Evolutionary conservation across 352 stramenopile species (phyloP).

Genomic region (Globisporangium echinulatum): DNA sequence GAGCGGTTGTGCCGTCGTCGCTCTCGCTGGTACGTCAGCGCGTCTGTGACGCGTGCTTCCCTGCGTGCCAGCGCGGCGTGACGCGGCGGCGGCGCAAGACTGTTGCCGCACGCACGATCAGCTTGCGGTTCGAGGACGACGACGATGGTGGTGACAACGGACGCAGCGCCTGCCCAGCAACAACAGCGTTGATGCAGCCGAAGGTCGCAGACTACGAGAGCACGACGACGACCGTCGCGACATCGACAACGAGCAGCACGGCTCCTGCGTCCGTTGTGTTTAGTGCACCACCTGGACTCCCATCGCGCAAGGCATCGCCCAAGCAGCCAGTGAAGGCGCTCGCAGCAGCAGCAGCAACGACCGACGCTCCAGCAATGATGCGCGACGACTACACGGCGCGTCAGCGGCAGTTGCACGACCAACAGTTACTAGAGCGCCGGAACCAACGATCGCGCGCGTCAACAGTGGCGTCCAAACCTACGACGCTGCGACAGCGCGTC

Average conservation of each 20-base stretch:
- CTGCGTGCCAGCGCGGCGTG: conserved; percentile 30
- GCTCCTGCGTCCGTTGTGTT: background rate
- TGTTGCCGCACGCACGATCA: conserved; percentile 12
- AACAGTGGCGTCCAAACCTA: conserved; percentile 5
- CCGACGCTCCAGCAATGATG: background rate
- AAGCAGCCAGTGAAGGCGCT: background rate
- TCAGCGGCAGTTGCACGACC: background rate
- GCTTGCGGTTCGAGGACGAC: conserved; percentile 7
- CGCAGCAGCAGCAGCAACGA: background rate
- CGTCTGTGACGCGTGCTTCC: conserved; percentile 69
- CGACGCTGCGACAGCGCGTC: background rate
- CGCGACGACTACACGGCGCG: background rate
- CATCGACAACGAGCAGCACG: background rate
- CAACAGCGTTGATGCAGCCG: no score
- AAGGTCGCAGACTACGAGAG: conserved; percentile 4
- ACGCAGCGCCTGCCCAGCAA: no score
- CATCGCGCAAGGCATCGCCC: background rate
- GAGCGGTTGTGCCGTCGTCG: conserved; percentile 56
- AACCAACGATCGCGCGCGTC: conserved; percentile 3
- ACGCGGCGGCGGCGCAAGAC: conserved; percentile 11
- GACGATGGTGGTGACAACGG: conserved; percentile 4
- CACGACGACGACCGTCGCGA: conserved; percentile 6
- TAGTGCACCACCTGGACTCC: background rate
- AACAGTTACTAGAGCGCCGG: background rate
- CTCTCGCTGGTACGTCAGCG: conserved; percentile 61